Evolutionary conservation across 495 filamentous ascomycete genomes (phyloP), one percentile per base, ranked within the genome.

Genomic region (Copromyces sp.): DNA sequence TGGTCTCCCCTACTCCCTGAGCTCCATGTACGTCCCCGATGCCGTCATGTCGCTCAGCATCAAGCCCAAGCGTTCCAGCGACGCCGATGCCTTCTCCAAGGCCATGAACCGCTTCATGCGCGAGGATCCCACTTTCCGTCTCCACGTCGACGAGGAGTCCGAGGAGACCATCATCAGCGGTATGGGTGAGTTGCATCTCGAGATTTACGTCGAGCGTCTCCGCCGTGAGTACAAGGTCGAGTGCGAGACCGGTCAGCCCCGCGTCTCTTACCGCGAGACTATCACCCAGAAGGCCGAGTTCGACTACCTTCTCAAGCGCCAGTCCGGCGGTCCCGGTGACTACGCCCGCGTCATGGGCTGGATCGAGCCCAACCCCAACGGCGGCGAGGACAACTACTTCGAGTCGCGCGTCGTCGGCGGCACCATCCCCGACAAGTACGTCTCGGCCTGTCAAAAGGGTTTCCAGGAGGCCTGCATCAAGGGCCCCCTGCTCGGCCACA

Each of bases 71-170:
- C 89, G 93, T 78, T 94, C 87, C 82, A 97, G 94, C 82, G 96
- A 99, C 78, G 89, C 89, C 42, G 88, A 92, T 81, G 97, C 96
- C 85, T 99, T 99, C 88, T 93, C 90, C 76, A 99, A 98, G 86
- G 96, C 96, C 75, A 98, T 99, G 89, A 93, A 94, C 76, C 93
- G 96, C 75, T 99, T 99, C 90, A 95, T 98, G 84, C 89, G 96
- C 71, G 96, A 99, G 83, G 96, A 99, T 76, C 96, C 96, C 11
- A 99, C 96, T 32, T 99, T 99, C 89, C 89, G 96, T 59, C 93
- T 98, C 59, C 91, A 92, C 73, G 93, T 96, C 78, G 96, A 99
- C 78, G 83, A 85, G 42, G 96, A 99, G 84, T 92, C 89, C 75
- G 89, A 95, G 75, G 92, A 99, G 84, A 97, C 94, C 68, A 95